Percentiles rank a stretch among this genome's conserved stretches.
These are phyloP conservation scores for Calocybe cyanea DNA, from an alignment of 768 basidiomycete species.

Conservation along the genomic window DNA sequence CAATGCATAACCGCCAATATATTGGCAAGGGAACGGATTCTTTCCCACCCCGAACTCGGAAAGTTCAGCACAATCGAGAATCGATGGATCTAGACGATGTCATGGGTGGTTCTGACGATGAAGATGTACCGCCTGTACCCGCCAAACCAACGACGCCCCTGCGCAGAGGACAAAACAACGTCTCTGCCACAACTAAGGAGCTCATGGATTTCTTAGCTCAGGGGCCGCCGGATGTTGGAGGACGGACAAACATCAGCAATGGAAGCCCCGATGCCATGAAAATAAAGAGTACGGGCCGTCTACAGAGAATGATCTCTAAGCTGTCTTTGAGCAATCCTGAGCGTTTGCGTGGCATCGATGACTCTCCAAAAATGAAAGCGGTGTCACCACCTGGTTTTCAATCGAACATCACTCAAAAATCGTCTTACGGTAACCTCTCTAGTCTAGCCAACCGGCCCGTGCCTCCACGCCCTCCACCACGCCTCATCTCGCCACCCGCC, in stretches of 20 bases:
- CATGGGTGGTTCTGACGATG: slow-evolving; percentile 67
- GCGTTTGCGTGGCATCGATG: slow-evolving; percentile 26
- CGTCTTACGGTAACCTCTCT: slow-evolving; percentile 38
- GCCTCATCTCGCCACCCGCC: slow-evolving; percentile 43
- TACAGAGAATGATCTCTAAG: slow-evolving; percentile 83
- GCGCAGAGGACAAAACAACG: slow-evolving; percentile 20
- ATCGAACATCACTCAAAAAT: slow-evolving; percentile 21
- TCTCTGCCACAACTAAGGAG: slow-evolving; percentile 47
- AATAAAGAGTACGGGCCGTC: slow-evolving; percentile 52
- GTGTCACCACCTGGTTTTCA: slow-evolving; percentile 14
- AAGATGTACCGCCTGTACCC: slow-evolving; percentile 30
- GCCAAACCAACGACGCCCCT: slow-evolving; percentile 17
- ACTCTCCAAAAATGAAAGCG: slow-evolving; percentile 6
- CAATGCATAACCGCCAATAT: slow-evolving; percentile 25
- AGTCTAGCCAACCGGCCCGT: slow-evolving; percentile 56
- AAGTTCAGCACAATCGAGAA: slow-evolving; percentile 54
- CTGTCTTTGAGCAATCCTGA: slow-evolving; percentile 51
- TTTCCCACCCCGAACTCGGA: slow-evolving; percentile 49
- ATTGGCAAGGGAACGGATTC: slow-evolving; percentile 24
- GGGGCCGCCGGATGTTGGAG: slow-evolving; percentile 54
- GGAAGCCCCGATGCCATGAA: slow-evolving; percentile 36
- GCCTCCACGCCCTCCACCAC: slow-evolving; percentile 57
- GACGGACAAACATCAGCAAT: slow-evolving; percentile 44
- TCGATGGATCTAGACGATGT: slow-evolving; percentile 74
- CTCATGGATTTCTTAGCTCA: slow-evolving; percentile 54